Evolutionary conservation across 2,329 filamentous ascomycete species (phyloP).

Genomic region (Ilyonectria mors-panacis): DNA sequence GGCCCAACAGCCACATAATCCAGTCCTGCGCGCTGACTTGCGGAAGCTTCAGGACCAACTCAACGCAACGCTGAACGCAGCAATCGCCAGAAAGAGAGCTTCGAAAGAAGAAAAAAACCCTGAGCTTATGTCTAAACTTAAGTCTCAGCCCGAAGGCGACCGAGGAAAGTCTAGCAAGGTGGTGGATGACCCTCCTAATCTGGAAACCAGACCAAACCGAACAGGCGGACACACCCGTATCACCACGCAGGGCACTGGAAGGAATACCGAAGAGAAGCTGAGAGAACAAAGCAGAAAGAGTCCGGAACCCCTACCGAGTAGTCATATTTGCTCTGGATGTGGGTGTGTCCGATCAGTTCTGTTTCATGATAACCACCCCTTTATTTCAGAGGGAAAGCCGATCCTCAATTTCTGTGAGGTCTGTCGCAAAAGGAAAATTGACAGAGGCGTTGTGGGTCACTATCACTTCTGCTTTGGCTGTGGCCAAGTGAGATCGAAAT

Average conservation of each 20-base stretch:
- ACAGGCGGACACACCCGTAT: background rate
- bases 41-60: constrained; percentile 49
- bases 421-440: constrained; percentile 50
- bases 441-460: constrained; percentile 38
- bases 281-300: constrained; percentile 38
- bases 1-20: constrained; percentile 41
- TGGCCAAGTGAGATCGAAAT: constrained; percentile 56
- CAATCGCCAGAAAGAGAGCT: constrained; percentile 32
- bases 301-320: constrained; percentile 35
- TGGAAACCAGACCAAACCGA: background rate
- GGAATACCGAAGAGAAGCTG: background rate
- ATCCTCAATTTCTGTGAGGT: constrained; percentile 54
- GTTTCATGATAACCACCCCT: constrained; percentile 55
- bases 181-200: background rate
- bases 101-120: constrained; percentile 7
- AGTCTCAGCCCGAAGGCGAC: background rate
- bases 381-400: constrained; percentile 39
- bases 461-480: constrained; percentile 62
- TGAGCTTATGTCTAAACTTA: constrained; percentile 2
- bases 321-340: constrained; percentile 56
- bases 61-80: constrained; percentile 49
- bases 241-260: background rate
- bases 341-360: constrained; percentile 52
- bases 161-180: background rate
- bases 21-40: constrained; percentile 42